Evolutionary conservation across 495 filamentous ascomycete genomes (phyloP), one percentile per base, ranked within the genome.

Genomic region (Elaphomyces granulatus): DNA sequence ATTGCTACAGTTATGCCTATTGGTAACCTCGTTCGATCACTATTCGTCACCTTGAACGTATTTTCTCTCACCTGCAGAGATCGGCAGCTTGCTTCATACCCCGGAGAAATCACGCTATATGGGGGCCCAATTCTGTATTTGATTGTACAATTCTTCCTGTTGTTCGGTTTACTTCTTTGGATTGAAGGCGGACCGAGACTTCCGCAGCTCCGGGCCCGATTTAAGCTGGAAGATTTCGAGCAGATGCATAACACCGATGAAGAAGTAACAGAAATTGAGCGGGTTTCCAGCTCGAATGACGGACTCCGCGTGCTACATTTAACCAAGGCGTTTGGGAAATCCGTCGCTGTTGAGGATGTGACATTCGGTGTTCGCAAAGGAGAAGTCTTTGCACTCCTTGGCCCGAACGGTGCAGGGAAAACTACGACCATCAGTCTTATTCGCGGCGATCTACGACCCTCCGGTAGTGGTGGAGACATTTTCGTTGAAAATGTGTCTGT

Each of bases 371-470:
- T 93, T 19, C 68, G 73, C 23, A 74, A 72, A 35, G 77, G 79
- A 40, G 80, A 90, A 52, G 78, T 87, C 10, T 92, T 92, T 55
- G 83, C 84, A 1, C 70, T 92, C 1, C 71, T 94, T 3, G 86
- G 86, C 4, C 83, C 85, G 15, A 94, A 94, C 53, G 86, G 84
- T 17, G 86, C 86, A 1, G 86, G 86, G 35, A 94, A 94, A 51
- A 80, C 75, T 3, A 90, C 83, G 3, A 88, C 79, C 4, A 87
- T 94, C 56, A 78, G 72, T 14, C 63, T 92, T 28, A 81, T 94
- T 55, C 72, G 86, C 41, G 86, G 84, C n/a, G 85, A 93, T 47
- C 67, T 87, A 37, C 70, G 72, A 20, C 83, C 84, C 0, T 66
- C 67, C 32, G 53, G 58, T 23, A 60, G 63, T 40, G 58, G 60